Conservation (phyloP, 2,329 filamentous ascomycete genomes). For the Botrytis sinoallii region DNA sequence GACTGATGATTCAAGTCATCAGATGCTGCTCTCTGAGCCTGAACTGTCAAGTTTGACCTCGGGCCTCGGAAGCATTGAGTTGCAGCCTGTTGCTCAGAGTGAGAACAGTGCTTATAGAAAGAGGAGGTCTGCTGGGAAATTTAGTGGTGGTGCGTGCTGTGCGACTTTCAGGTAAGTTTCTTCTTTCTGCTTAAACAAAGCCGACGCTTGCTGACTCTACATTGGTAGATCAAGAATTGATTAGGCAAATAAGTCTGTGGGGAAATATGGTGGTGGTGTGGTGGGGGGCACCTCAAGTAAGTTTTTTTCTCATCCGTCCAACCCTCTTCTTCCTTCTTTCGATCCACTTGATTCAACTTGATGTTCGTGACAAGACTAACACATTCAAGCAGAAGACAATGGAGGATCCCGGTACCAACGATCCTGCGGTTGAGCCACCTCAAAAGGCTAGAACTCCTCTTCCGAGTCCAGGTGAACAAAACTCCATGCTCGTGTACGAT, state of each 20-base stretch:
- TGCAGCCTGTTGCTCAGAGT: background rate
- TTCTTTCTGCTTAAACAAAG: background rate
- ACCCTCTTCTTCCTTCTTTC: background rate
- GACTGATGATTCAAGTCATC: background rate
- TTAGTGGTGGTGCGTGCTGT: background rate
- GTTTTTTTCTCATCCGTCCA: background rate
- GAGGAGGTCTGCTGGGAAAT: background rate
- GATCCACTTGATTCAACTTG: background rate
- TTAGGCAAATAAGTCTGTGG: background rate
- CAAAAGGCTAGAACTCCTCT: background rate
- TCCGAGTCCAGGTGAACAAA: no score
- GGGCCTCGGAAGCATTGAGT: rapidly evolving
- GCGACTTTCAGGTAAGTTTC: background rate
- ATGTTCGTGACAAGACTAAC: background rate
- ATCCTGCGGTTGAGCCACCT: background rate
- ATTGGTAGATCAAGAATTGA: background rate
- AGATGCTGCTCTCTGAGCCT: background rate
- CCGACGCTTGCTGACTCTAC: background rate
- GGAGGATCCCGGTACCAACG: background rate
- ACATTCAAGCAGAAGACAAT: background rate
- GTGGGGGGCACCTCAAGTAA: background rate
- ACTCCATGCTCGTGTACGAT: background rate
- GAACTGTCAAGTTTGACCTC: background rate
- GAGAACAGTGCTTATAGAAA: background rate
- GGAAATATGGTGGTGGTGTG: background rate